Conservation (phyloP, 2,329 filamentous ascomycete genomes). For the Chrysosporium keratinophilum region DNA sequence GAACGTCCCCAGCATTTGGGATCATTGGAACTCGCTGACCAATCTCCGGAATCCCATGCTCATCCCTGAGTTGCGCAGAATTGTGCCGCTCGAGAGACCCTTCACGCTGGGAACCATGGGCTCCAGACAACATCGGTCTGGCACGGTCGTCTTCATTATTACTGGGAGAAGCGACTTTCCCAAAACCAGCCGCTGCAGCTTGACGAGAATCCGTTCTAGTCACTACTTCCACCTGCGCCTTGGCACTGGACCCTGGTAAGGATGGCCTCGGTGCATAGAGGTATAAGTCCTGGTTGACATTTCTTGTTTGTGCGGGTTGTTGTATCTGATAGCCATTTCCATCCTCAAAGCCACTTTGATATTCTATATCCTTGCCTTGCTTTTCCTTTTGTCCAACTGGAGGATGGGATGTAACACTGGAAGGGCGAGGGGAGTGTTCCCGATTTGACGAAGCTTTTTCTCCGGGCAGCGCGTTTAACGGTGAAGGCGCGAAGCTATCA, state of each 20-base stretch:
- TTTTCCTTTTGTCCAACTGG: slow-evolving; percentile 80
- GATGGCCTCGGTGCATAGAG: slow-evolving; percentile 84
- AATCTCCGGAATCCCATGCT: slow-evolving; percentile 85
- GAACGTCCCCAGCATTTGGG: slow-evolving; percentile 83
- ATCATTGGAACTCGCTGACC: slow-evolving; percentile 91
- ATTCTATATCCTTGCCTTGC: slow-evolving; percentile 63
- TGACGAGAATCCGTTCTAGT: slow-evolving; percentile 85
- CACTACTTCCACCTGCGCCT: slow-evolving; percentile 69
- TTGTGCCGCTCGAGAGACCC: slow-evolving; percentile 43
- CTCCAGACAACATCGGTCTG: background rate
- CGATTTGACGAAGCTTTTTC: background rate
- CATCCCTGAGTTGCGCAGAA: slow-evolving; percentile 55
- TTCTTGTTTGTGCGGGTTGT: slow-evolving; percentile 63
- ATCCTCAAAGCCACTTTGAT: slow-evolving; percentile 36
- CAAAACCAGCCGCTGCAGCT: slow-evolving; percentile 75
- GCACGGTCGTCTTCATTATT: slow-evolving; percentile 32
- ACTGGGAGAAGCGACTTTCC: slow-evolving; percentile 45
- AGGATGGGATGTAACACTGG: slow-evolving; percentile 65
- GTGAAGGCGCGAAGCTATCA: slow-evolving; percentile 15
- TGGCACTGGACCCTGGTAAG: slow-evolving; percentile 67
- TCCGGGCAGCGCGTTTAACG: slow-evolving; percentile 13
- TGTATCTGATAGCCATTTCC: slow-evolving; percentile 32
- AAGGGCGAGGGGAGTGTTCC: slow-evolving; percentile 45
- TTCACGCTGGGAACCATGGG: slow-evolving; percentile 44
- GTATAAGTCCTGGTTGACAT: slow-evolving; percentile 68